Percentiles rank a stretch among this genome's conserved stretches.
These are phyloP conservation scores for Mangifera indica DNA, from an alignment of 345 rosid genomes.

Conservation along the genomic window DNA sequence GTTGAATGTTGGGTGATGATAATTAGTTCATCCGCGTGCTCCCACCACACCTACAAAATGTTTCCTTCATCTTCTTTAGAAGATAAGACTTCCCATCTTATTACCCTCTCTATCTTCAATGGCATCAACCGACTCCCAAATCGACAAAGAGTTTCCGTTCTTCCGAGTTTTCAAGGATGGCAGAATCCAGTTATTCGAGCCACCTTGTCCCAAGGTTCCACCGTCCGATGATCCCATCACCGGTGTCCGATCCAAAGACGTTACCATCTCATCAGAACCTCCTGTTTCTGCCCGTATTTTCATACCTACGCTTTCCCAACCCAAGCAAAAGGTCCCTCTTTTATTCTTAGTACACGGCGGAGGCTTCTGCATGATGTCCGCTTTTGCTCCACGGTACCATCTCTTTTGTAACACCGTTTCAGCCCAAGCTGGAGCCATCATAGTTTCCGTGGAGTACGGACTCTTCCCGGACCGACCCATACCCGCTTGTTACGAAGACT, in stretches of 20 bases:
- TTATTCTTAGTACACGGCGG: slow-evolving; percentile 44
- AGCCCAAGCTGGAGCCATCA: slow-evolving; percentile 28
- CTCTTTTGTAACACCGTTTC: slow-evolving; percentile 23
- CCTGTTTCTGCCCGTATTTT: slow-evolving; percentile 34
- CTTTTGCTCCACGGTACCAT: slow-evolving; percentile 31
- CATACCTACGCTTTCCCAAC: slow-evolving; percentile 25
- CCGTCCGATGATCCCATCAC: slow-evolving; percentile 21
- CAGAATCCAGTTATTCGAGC: slow-evolving; percentile 2
- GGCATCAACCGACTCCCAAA: slow-evolving; percentile 17
- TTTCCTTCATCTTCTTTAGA: background rate
- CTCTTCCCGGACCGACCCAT: slow-evolving; percentile 38
- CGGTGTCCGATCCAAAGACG: slow-evolving; percentile 33
- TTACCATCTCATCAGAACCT: slow-evolving; percentile 20
- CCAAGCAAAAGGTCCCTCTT: slow-evolving; percentile 29
- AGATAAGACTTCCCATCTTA: background rate
- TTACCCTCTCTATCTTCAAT: background rate
- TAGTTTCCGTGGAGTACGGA: slow-evolving; percentile 33
- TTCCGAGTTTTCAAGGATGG: slow-evolving; percentile 31
- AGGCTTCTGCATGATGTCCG: slow-evolving; percentile 34
- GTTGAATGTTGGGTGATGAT: too few relatives aligned
- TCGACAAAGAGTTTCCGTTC: slow-evolving; percentile 20
- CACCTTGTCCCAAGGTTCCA: background rate
- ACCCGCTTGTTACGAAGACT: slow-evolving; percentile 41
- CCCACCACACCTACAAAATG: too few relatives aligned
- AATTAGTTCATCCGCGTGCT: too few relatives aligned